These are phyloP conservation scores for Aspergillus sp. DNA, from an alignment of 2,329 filamentous ascomycete genomes.

Conservation along the genomic window DNA sequence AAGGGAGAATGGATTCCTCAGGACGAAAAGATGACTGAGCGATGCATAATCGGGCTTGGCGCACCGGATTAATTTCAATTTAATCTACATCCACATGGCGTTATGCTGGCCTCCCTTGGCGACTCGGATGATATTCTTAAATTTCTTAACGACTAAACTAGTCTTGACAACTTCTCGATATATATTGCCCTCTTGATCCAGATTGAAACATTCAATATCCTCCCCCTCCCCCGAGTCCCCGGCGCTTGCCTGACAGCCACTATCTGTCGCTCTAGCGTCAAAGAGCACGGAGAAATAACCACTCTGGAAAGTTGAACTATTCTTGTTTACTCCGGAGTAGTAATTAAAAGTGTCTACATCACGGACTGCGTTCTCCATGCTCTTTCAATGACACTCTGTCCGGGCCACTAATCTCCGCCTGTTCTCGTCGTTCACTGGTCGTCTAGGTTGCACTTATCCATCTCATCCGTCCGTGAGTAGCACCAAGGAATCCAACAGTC, in stretches of 20 bases:
- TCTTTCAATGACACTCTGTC: too few species aligned
- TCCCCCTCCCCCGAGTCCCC: background rate
- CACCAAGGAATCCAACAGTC: background rate
- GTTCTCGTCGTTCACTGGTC: background rate
- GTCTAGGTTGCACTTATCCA: background rate
- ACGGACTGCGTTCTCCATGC: too few species aligned
- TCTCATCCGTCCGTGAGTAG: background rate
- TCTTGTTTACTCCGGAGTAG: too few species aligned
- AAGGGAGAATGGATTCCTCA: background rate
- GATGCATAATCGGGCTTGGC: background rate
- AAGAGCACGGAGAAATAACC: too few species aligned
- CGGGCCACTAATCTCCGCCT: background rate
- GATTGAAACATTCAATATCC: background rate
- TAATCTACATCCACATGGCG: background rate
- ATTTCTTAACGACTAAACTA: too few species aligned
- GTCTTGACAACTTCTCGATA: background rate
- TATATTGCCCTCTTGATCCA: background rate
- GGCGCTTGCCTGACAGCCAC: background rate
- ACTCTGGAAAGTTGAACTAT: too few species aligned
- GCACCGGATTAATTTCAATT: background rate
- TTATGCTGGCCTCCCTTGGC: background rate
- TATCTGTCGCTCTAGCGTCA: too few species aligned
- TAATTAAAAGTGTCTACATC: too few species aligned
- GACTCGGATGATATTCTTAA: too few species aligned
- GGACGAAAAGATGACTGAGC: background rate